Evolutionary conservation across 1,284 basidiomycete genomes (phyloP), one percentile per base, ranked within the genome.

Genomic region (Pulveroboletus sp.): DNA sequence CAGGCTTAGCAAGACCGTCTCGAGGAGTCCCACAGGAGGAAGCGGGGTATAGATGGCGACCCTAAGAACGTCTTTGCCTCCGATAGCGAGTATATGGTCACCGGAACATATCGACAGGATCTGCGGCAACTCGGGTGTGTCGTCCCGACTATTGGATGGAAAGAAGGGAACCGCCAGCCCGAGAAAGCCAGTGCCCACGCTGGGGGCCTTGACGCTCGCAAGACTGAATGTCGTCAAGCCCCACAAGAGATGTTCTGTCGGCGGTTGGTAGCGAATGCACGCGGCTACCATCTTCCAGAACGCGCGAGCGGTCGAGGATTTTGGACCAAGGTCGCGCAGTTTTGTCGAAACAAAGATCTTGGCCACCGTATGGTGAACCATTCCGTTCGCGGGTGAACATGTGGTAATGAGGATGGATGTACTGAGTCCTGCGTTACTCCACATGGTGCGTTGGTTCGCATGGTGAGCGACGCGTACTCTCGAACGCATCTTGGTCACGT

Each of bases 351-450:
- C 57, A 24, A 67, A 71, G 42, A 54, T 69, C 33, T 48, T 66
- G 36, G 69, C 69, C 20, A 71, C 56, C 17, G 57, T 52, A 38
- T 69, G 66, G 22, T 71, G 67, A 38, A 68, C 43, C 66, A 71
- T 67, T 46, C 66, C 66, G 33, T 67, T 67, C 11, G 69, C 67
- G 1, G 69, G 67, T 3, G 65, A 57, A 31, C 18, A 9, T 7
- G 58, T 49, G 6, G 67, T 70, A 20, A 70, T 68, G 49, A 71
- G 68, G 38, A 71, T 36, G 4, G 58, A 66, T 35, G 69, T 71
- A 45, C 67, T 71, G 2, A 67, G 65, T 3, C 66, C 66, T 43
- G 66, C 66, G 55, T 68, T 67, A 11, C 40, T 68, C 66, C 63
- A 70, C 69, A 67, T 67, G 25, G 18, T 39, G 54, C 47, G 43